A percentile compares a stretch with the other conserved stretches of the same genome.
Conservation (phyloP, 345 rosid species). For the Tarenaya hassleriana region DNA sequence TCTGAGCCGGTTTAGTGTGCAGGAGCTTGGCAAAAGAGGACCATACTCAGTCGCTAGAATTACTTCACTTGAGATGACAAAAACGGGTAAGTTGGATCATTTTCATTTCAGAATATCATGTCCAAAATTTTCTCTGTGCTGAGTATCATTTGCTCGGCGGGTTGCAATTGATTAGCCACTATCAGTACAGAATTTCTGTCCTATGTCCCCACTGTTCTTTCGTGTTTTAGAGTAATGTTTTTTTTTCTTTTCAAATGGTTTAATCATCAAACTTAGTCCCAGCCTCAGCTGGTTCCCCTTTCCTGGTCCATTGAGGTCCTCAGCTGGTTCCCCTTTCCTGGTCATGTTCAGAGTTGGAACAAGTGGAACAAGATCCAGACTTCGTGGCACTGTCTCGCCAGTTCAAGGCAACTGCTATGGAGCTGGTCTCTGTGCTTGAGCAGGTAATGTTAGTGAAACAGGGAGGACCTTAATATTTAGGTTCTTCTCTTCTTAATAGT, state of each 20-base stretch:
- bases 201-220: background rate
- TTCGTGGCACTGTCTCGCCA: constrained; percentile 75
- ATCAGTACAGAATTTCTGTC: constrained; percentile 36
- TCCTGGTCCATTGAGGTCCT: no score
- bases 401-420: constrained; percentile 93
- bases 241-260: constrained; percentile 74
- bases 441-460: constrained; percentile 48
- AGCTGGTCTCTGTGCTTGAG: constrained; percentile 94
- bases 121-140: background rate
- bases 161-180: constrained; percentile 96
- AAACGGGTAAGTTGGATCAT: constrained; percentile 49
- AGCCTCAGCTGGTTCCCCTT: constrained; percentile 9
- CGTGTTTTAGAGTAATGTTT: constrained; percentile 36
- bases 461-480: no score
- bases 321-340: constrained; percentile 22
- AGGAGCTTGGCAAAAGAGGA: constrained; percentile 89
- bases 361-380: constrained; percentile 91
- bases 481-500: constrained; percentile 15
- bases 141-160: constrained; percentile 58
- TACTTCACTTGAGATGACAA: constrained; percentile 88
- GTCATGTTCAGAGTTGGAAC: constrained; percentile 71
- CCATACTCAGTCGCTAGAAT: constrained; percentile 80
- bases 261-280: background rate
- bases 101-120: constrained; percentile 3
- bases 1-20: constrained; percentile 85